Conservation (phyloP, 2,329 filamentous ascomycete genomes). For the Aspergillus ruber region DNA sequence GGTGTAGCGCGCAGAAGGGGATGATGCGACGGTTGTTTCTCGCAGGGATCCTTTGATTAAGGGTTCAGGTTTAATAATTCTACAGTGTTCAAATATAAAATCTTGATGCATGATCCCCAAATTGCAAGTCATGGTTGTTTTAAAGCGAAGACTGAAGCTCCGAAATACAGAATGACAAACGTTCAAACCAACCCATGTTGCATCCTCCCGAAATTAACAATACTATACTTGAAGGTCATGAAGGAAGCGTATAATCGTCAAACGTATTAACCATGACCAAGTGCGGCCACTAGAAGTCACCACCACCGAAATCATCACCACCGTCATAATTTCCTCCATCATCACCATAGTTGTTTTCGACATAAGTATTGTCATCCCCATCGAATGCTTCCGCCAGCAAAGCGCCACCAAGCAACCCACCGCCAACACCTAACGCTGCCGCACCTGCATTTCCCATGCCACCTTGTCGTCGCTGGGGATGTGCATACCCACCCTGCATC, state of each 20-base stretch:
- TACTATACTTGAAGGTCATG: no score
- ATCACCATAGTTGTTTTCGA: conserved; percentile 30
- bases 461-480: conserved; percentile 40
- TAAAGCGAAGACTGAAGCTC: no score
- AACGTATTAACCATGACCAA: no score
- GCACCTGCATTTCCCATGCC: conserved; percentile 65
- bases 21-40: conserved; percentile 12
- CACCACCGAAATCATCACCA: conserved; percentile 25
- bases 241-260: no score
- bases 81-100: no score
- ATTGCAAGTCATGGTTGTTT: no score
- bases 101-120: no score
- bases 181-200: no score
- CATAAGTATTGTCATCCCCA: conserved; percentile 54
- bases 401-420: conserved; percentile 71
- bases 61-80: no score
- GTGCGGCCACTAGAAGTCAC: conserved; percentile 12
- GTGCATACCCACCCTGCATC: conserved; percentile 31
- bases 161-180: no score
- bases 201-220: no score
- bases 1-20: conserved; percentile 22
- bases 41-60: background rate
- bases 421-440: conserved; percentile 71
- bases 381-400: conserved; percentile 63
- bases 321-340: conserved; percentile 21